Evolutionary conservation across 257 asterid genomes (phyloP), one percentile per base, ranked within the genome.

Genomic region (Solanum chiquidenum): DNA sequence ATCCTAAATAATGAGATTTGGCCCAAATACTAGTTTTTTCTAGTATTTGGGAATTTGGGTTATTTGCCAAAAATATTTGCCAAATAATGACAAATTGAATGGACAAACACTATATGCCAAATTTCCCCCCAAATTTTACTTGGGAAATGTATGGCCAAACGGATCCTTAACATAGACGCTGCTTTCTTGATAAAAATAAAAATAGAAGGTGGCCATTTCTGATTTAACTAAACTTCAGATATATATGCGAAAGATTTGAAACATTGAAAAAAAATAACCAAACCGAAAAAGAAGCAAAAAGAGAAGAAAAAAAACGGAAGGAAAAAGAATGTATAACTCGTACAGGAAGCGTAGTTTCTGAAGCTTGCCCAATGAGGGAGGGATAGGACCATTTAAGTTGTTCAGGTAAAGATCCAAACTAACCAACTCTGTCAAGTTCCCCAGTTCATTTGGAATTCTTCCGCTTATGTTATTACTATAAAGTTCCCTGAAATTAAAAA

Each of bases 321-420:
- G 16, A 80, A 80, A 25, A 16, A 44, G 85, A 79, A 9, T 9
- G 40, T 44, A 52, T 42, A 89, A 86, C 29, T 37, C 98, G 77
- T 94, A 96, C 98, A 96, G 91, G 94, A 96, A 95, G 49, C 98
- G 96, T 76, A 96, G 90, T 87, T 74, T 93, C 91, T 90, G 93
- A 92, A 96, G 98, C 80, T 88, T 90, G 90, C 98, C 97, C 95
- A 95, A 77, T 6, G 97, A 89, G 83, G 85, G 92, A 8, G 98
- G 98, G 72, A 96, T 95, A 66, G 94, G 88, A 89, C 99, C 98
- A 88, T 12, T 92, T 86, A 96, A 92, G 75, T 2, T 66, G 90
- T 96, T 96, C 88, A 92, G 91, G 92, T 96, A 96, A 91, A 96
- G 99, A 95, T 96, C 99, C 95, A 96, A 95, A 90, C 98, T 95